These are phyloP conservation scores for Polychaeton citri DNA, from an alignment of 2,329 filamentous ascomycete genomes.

Conservation along the genomic window DNA sequence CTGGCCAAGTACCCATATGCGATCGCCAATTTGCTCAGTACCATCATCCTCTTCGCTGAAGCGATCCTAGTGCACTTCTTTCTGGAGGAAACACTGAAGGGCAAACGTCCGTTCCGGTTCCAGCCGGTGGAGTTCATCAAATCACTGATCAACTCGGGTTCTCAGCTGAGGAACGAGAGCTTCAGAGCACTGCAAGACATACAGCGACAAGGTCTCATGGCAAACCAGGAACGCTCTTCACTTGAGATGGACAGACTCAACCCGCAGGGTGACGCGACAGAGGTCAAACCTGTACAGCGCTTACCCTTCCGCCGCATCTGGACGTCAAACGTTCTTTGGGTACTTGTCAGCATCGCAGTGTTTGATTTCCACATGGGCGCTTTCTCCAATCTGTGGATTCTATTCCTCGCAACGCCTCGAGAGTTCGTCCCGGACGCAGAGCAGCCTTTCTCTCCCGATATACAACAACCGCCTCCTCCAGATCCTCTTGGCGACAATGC, in stretches of 20 bases:
- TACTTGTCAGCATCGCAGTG: conserved; percentile 50
- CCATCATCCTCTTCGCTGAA: conserved; percentile 40
- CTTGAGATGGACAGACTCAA: conserved; percentile 25
- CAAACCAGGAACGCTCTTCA: conserved; percentile 12
- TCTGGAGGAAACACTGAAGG: conserved; percentile 41
- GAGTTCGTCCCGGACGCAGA: conserved; percentile 25
- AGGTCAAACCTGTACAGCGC: conserved; percentile 26
- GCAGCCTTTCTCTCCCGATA: conserved; percentile 2
- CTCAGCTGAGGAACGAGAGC: conserved; percentile 11
- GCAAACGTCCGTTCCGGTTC: conserved; percentile 14
- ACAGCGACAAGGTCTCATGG: conserved; percentile 20
- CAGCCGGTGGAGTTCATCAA: conserved; percentile 12
- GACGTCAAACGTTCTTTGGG: conserved; percentile 41
- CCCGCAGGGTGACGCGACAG: conserved; percentile 13
- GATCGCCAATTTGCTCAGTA: conserved; percentile 49
- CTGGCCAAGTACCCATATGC: conserved; percentile 50
- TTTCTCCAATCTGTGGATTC: conserved; percentile 63
- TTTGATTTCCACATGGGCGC: conserved; percentile 63
- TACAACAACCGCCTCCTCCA: too few relatives aligned
- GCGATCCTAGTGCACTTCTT: conserved; percentile 42
- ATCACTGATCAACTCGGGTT: conserved; percentile 5
- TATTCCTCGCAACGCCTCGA: conserved; percentile 62
- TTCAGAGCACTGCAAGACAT: conserved; percentile 14
- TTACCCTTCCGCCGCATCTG: conserved; percentile 38
- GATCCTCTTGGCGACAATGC: conserved; percentile 15